Base-by-base conservation (phyloP, 192 early-diverging fungal species). In the Backusella liffmaniae region DNA sequence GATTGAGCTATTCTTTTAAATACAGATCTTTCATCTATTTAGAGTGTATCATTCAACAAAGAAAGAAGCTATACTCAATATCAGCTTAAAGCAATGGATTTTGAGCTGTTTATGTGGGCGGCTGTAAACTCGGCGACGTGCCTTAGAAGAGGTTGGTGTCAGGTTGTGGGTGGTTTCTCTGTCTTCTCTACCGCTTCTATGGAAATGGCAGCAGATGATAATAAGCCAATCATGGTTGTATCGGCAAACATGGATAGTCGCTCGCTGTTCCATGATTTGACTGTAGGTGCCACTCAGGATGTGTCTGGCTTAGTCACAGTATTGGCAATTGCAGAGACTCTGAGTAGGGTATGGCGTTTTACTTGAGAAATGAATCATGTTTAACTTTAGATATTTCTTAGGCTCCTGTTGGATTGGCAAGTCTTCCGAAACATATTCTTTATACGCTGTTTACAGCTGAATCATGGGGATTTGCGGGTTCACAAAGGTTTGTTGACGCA, bases 401-500 rank as follows among this genome's bases (percentile, higher is more conserved):
- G 89, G 85, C 89, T 21, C 79, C 82, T 6, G 74, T 79, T 5
- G 67, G 73, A 56, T 59, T 90, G 6, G 73, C 78, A 12, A 32
- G 77, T 3, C 81, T 93, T 65, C 78, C 81, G 44, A 92, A 92
- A 68, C 88, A 94, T 76, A 90, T 96, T 29, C 16, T 96, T 32
- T 96, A 92, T 80, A 94, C 91, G 13, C 79, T 88, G 16, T 96
- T 96, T 75, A 84, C 86, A 23, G 90, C 85, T 15, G 94, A 96
- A 79, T 67, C 89, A 32, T 96, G 90, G 87, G 92, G 88, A 35
- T 92, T 88, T 77, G 86, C 90, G 42, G 94, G 94, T n/a, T 96
- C 94, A 3, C 87, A 93, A 76, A 81, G 94, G 39, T 96, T 96
- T 80, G 92, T 94, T 4, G 66, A 93, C 39, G 94, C 95, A 76